Percentiles rank a stretch among this genome's conserved stretches.
phyloP scores from a whole-genome alignment of 805 yeast species.

The Zygosaccharomyces bisporus region DNA sequence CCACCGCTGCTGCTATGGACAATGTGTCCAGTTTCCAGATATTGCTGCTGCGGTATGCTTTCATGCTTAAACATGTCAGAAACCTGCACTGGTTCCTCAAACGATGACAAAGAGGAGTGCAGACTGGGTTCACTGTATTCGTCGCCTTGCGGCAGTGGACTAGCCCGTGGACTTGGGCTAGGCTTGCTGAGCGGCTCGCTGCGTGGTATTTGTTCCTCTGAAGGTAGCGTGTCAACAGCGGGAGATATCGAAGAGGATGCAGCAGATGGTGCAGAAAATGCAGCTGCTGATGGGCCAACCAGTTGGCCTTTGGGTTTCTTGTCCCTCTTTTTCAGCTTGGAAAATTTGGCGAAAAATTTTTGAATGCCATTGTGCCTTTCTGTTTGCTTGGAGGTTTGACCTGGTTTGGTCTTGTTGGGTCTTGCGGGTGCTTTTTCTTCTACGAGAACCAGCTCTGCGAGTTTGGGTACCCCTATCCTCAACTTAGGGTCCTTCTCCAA shows the following conservation, averaged over 20 bases:
- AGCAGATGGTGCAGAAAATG: neutral
- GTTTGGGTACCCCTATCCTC: conserved; percentile 19
- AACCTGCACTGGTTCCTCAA: conserved; percentile 26
- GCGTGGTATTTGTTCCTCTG: neutral
- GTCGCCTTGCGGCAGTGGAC: conserved; percentile 3
- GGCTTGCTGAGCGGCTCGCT: conserved; percentile 1
- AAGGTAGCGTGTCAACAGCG: neutral
- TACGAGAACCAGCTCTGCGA: conserved; percentile 8
- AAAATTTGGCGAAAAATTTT: conserved; percentile 11
- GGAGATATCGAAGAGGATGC: neutral
- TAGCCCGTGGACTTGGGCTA: conserved; percentile 3
- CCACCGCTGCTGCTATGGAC: neutral
- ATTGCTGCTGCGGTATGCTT: neutral
- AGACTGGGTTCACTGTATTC: conserved; percentile 5
- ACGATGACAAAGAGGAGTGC: conserved; percentile 15
- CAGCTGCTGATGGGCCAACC: neutral
- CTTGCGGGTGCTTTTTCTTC: conserved; percentile 1
- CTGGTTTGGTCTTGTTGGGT: conserved; percentile 3
- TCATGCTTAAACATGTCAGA: conserved; percentile 19
- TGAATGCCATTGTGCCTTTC: conserved; percentile 1
- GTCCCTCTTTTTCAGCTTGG: conserved; percentile 9
- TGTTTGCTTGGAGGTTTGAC: conserved; percentile 1
- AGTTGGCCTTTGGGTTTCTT: neutral
- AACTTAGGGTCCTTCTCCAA: conserved; percentile 23
- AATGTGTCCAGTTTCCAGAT: neutral